Conservation (phyloP, 192 early-diverging fungal species). For the Coemansia sp. region DNA sequence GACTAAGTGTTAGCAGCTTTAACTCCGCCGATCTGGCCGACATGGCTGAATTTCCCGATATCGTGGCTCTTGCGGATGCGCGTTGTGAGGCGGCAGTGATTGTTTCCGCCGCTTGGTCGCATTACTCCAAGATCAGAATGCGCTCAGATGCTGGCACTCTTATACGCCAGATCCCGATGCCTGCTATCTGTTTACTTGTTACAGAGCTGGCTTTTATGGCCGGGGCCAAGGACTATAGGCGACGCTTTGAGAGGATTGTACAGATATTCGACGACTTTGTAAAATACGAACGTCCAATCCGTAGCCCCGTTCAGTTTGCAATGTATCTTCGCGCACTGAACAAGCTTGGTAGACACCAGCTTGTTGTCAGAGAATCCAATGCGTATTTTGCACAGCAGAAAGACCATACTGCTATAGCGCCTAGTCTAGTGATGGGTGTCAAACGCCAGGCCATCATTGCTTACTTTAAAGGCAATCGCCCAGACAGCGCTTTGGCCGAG, state of each 20-base stretch:
- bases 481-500: conserved; percentile 28
- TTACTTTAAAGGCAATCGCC: conserved; percentile 29
- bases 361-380: conserved; percentile 20
- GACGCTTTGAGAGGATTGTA: conserved; percentile 33
- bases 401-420: background rate
- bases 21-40: conserved; percentile 1
- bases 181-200: conserved; percentile 24
- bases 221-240: conserved; percentile 10
- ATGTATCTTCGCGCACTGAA: conserved; percentile 48
- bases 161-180: conserved; percentile 20
- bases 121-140: conserved; percentile 32
- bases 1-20: conserved; percentile 9
- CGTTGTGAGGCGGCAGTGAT: background rate
- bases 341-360: conserved; percentile 22
- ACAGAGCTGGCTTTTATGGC: conserved; percentile 34
- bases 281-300: conserved; percentile 16
- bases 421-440: conserved; percentile 5
- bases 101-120: conserved; percentile 31
- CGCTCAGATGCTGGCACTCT: conserved; percentile 14
- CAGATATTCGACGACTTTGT: conserved; percentile 26
- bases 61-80: background rate
- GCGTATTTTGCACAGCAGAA: conserved; percentile 3
- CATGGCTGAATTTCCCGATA: background rate
- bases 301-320: conserved; percentile 15
- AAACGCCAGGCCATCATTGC: conserved; percentile 39